Base-by-base conservation (phyloP, 148 eudicot genomes). In the Rhododendron williamsianum region DNA sequence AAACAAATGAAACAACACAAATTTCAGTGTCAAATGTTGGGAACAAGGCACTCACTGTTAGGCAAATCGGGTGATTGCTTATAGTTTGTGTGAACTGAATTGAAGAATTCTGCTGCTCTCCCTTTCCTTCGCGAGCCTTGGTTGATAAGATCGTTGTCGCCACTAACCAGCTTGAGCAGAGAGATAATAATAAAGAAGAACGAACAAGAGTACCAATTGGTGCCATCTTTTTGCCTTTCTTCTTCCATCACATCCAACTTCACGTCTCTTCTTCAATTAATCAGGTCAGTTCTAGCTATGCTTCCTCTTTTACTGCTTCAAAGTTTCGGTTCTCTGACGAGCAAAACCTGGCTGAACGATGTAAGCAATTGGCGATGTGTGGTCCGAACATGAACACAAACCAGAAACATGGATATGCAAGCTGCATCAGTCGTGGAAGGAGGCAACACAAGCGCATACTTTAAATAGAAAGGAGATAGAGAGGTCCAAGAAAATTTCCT, bases 291-390 rank as follows among this genome's bases (percentile, higher is more conserved):
- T 30, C 23, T 54, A 18, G 81, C 16, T 46, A 51, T 52, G 77
- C 18, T 76, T 30, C 43, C 69, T 15, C 51, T 27, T 65, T 88
- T 78, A 87, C 45, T 58, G 90, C 87, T 83, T 90, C 84, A 80
- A 56, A 65, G 86, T 85, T 72, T 87, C 87, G 2, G 89, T 85
- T 81, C 85, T 90, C 80, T 90, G 91, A 43, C 94, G 89, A 83
- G 98, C 92, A 91, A 94, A 93, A 67, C 98, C 95, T 83, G 94
- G 98, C 98, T 94, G 91, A 74, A 92, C 48, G 84, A 87, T 83
- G 88, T 67, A 86, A 88, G 87, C 81, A 86, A 88, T 91, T 88
- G 86, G 89, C 82, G 85, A 89, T 45, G 79, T 88, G 88, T 52
- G 90, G 90, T 71, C 91, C 93, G 49, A 89, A 87, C 87, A 92